These are phyloP conservation scores for Spathaspora hagerdaliae DNA, from an alignment of 805 yeast genomes.

Conservation along the genomic window DNA sequence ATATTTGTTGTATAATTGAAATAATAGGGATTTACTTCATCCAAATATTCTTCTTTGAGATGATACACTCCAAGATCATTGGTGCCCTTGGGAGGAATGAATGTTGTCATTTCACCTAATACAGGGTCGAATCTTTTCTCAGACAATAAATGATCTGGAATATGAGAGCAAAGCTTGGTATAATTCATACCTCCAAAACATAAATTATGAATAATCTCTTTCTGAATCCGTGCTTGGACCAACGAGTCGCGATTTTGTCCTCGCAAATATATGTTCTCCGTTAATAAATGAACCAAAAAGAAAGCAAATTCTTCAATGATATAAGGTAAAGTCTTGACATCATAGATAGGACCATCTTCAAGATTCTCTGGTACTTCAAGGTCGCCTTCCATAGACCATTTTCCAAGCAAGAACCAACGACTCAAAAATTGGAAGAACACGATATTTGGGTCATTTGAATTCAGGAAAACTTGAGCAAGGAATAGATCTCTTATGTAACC, in stretches of 20 bases:
- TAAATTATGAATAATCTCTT: constrained; percentile 79
- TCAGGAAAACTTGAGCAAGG: constrained; percentile 61
- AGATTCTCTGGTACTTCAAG: background rate
- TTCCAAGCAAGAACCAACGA: constrained; percentile 59
- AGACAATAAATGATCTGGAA: constrained; percentile 72
- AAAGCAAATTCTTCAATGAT: constrained; percentile 79
- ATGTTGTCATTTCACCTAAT: constrained; percentile 29
- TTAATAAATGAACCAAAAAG: constrained; percentile 60
- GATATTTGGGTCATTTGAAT: constrained; percentile 47
- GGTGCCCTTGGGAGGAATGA: constrained; percentile 28
- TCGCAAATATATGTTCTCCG: constrained; percentile 60
- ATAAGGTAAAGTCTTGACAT: constrained; percentile 47
- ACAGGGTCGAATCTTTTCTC: constrained; percentile 68
- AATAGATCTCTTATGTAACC: constrained; percentile 79
- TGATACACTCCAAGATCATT: constrained; percentile 36
- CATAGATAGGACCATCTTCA: constrained; percentile 26
- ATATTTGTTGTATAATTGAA: constrained; percentile 72
- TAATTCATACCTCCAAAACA: constrained; percentile 72
- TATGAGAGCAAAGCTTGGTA: constrained; percentile 59
- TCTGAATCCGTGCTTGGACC: constrained; percentile 47
- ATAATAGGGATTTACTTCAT: constrained; percentile 60
- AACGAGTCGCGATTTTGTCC: constrained; percentile 47
- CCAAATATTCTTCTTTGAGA: constrained; percentile 32
- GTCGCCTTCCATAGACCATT: constrained; percentile 17
- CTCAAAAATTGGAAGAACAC: constrained; percentile 55